Percentiles rank a stretch among this genome's conserved stretches.
Conservation (phyloP, 495 filamentous ascomycete species). For the Clavariopsis aquatica region DNA sequence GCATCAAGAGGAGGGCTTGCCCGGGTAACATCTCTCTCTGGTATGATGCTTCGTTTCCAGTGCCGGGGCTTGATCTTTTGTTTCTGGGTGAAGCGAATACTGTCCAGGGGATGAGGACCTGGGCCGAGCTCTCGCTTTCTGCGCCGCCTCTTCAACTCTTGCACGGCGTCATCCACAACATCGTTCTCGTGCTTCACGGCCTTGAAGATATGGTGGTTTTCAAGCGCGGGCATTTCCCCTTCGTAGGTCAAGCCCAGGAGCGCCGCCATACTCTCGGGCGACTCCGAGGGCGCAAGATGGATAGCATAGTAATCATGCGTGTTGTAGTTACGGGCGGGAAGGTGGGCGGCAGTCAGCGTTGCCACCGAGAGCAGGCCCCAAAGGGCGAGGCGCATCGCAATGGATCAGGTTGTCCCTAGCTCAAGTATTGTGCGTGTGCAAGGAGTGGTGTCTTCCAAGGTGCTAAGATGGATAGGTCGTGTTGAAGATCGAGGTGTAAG, state of each 20-base stretch:
- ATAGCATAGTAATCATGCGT: slow-evolving; percentile 88
- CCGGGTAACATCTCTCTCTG: slow-evolving; percentile 36
- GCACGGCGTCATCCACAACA: slow-evolving; percentile 58
- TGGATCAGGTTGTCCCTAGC: background rate
- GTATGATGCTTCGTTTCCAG: slow-evolving; percentile 67
- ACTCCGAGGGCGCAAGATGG: slow-evolving; percentile 65
- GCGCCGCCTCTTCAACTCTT: slow-evolving; percentile 59
- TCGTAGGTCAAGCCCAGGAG: slow-evolving; percentile 78
- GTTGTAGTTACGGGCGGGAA: slow-evolving; percentile 57
- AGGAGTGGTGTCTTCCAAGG: no score
- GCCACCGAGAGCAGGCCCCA: slow-evolving; percentile 52
- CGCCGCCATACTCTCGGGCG: slow-evolving; percentile 71
- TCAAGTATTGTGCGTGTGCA: background rate
- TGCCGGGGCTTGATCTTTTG: slow-evolving; percentile 71
- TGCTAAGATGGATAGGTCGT: background rate
- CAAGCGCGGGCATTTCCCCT: slow-evolving; percentile 76
- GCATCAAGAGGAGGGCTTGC: slow-evolving; percentile 40
- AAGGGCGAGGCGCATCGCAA: slow-evolving; percentile 50
- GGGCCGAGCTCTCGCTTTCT: slow-evolving; percentile 59
- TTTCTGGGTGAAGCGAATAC: slow-evolving; percentile 79
- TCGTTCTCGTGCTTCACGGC: slow-evolving; percentile 64
- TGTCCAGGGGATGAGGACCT: slow-evolving; percentile 64
- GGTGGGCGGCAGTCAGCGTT: slow-evolving; percentile 35
- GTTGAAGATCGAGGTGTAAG: background rate
- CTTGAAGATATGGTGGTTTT: slow-evolving; percentile 83